A percentile compares a stretch with the other conserved stretches of the same genome.
phyloP scores from a whole-genome alignment of 2,329 filamentous ascomycete genomes.

The Pseudogymnoascus sp. region DNA sequence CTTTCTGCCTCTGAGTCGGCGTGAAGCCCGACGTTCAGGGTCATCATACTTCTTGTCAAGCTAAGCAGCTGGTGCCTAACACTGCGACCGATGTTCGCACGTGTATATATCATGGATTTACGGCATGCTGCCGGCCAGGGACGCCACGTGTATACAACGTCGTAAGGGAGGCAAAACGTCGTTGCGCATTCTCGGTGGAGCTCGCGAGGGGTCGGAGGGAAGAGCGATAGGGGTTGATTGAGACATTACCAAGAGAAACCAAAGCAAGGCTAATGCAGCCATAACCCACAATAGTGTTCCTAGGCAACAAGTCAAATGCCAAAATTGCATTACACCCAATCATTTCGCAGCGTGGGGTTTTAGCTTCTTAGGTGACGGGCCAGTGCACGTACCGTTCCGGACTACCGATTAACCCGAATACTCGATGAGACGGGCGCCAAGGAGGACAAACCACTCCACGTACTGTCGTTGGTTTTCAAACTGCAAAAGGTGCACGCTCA shows the following conservation, averaged over 20 bases:
- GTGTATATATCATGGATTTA: not conserved
- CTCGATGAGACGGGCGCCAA: no score
- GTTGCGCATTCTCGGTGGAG: not conserved
- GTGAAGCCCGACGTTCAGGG: not conserved
- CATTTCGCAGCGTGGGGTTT: not conserved
- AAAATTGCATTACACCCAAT: not conserved
- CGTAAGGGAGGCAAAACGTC: not conserved
- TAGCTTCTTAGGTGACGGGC: not conserved
- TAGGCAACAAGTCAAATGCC: not conserved
- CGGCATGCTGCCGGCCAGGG: not conserved
- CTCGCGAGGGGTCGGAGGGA: not conserved
- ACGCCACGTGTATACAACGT: not conserved
- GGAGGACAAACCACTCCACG: no score
- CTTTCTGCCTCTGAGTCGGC: not conserved
- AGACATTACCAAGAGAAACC: not conserved
- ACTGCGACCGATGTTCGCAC: not conserved
- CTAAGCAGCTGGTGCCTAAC: not conserved
- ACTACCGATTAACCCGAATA: no score
- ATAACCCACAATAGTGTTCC: not conserved
- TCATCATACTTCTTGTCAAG: not conserved
- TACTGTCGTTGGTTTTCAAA: no score
- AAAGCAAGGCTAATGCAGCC: not conserved
- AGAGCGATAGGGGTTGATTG: not conserved
- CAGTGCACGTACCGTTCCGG: not conserved
- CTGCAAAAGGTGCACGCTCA: no score